Base-by-base conservation (phyloP, 352 stramenopile species). In the Phytophthora chlamydospora region DNA sequence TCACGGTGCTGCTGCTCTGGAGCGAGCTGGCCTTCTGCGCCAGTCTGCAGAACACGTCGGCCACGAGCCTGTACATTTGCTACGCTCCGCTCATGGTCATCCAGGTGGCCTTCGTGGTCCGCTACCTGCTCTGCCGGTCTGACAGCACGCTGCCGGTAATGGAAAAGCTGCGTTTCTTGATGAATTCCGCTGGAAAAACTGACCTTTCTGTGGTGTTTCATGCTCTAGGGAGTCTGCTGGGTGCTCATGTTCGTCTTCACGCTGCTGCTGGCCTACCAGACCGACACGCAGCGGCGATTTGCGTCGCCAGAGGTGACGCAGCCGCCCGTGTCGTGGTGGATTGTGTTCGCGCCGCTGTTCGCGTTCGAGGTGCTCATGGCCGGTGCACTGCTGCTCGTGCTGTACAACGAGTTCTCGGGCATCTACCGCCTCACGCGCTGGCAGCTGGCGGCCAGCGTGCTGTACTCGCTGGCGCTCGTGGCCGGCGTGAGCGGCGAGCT, bases 1-100 rank as follows among this genome's bases (percentile, higher is more conserved):
- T 95, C n/a, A 67, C 75, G 14, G 38, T 86, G 46, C 60, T 95
- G 48, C 58, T 95, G 57, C 71, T 95, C 9, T 95, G 83, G 85
- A 91, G 83, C 56, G 80, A 95, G 52, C 42, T 95, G 45, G 85
- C 85, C 14, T 95, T 95, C 46, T 95, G 85, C 42, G 83, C 83
- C 27, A 81, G 83, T 36, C 58, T 95, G 16, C 66, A 85, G 50
- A 66, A 90, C 46, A 54, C 63, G 16, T 48, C 68, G 2, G 66
- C 66, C n/a, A 88, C 81, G 1, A 89, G 79, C 43, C 58, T 93
- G 12, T 95, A 95, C 56, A 72, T 92, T 40, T 91, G 83, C 52
- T 95, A 86, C 60, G 81, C 82, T 32, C 85, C 85, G 36, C 58
- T 93, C 14, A 81, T 95, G 75, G 74, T 90, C 29, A 92, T 95